phyloP scores from a whole-genome alignment of 352 stramenopile species.

The Phytophthora europaea region DNA sequence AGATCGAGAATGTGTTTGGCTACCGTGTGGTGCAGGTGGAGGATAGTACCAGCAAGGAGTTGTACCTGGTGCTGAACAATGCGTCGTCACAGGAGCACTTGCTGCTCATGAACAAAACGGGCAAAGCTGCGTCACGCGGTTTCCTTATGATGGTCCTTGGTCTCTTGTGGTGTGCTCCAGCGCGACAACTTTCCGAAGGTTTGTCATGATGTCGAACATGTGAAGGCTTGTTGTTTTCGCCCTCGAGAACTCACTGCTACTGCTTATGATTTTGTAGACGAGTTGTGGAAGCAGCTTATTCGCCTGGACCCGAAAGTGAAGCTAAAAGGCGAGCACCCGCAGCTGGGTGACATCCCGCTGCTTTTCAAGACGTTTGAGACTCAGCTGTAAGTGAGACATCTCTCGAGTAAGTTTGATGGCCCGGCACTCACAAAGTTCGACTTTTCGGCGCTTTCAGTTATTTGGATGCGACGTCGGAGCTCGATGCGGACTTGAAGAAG shows the following conservation, averaged over 20 bases:
- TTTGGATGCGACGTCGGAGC: constrained; percentile 68
- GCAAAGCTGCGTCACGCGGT: constrained; percentile 63
- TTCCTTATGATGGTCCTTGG: constrained; percentile 88
- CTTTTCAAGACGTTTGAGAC: constrained; percentile 85
- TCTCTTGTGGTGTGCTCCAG: constrained; percentile 82
- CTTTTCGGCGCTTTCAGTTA: constrained; percentile 51
- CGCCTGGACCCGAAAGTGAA: constrained; percentile 72
- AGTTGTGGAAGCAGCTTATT: constrained; percentile 84
- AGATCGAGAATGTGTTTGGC: constrained; percentile 81
- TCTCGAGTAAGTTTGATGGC: background rate
- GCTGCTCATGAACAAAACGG: constrained; percentile 79
- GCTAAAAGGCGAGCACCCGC: constrained; percentile 64
- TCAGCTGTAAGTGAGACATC: constrained; percentile 62
- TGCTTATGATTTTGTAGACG: constrained; percentile 47
- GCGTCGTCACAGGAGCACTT: constrained; percentile 79
- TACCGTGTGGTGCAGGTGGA: constrained; percentile 82
- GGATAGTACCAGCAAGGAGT: constrained; percentile 67
- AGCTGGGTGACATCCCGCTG: constrained; percentile 76
- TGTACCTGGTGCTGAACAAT: constrained; percentile 87
- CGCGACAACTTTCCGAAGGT: constrained; percentile 80
- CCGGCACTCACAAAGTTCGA: background rate
- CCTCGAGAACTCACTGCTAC: background rate
- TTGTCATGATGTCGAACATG: background rate
- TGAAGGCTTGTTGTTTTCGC: background rate
- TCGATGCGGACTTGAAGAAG: constrained; percentile 84